Evolutionary conservation across 805 yeast genomes (phyloP).

Genomic region (Hanseniaspora mollemarum): DNA sequence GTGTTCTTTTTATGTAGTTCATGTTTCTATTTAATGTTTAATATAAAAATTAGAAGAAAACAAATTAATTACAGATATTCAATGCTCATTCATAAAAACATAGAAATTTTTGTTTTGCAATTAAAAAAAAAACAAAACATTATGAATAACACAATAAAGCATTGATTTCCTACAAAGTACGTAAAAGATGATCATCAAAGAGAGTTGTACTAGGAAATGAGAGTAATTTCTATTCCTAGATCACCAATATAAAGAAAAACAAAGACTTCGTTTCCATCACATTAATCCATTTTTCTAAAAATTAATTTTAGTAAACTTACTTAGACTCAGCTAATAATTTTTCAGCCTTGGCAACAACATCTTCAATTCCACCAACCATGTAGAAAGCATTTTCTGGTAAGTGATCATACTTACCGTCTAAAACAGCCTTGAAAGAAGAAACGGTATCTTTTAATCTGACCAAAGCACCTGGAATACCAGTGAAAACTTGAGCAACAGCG

Average conservation of each 20-base stretch:
- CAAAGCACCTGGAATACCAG: constrained; percentile 97
- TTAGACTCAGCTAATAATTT: constrained; percentile 90
- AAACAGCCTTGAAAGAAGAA: constrained; percentile 88
- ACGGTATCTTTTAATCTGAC: constrained; percentile 94
- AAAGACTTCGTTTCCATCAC: no score
- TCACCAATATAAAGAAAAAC: no score
- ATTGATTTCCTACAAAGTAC: no score
- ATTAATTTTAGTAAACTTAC: constrained; percentile 28
- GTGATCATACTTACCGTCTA: constrained; percentile 97
- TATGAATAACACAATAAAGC: no score
- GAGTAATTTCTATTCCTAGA: no score
- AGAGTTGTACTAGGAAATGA: no score
- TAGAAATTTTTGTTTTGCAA: no score
- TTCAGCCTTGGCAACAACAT: constrained; percentile 97
- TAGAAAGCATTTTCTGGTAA: constrained; percentile 99
- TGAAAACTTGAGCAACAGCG: constrained; percentile 99
- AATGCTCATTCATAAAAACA: background rate
- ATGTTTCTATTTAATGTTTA: background rate
- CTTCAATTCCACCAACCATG: constrained; percentile 99
- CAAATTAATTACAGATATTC: background rate
- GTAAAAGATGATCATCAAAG: no score
- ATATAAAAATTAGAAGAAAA: background rate
- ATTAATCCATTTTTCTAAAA: constrained; percentile 12
- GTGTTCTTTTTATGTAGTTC: constrained; percentile 1
- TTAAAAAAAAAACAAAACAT: no score